Percentiles rank a stretch among this genome's conserved stretches.
Evolutionary conservation across 768 basidiomycete genomes (phyloP).

Genomic region (Boletus tomentosulus): DNA sequence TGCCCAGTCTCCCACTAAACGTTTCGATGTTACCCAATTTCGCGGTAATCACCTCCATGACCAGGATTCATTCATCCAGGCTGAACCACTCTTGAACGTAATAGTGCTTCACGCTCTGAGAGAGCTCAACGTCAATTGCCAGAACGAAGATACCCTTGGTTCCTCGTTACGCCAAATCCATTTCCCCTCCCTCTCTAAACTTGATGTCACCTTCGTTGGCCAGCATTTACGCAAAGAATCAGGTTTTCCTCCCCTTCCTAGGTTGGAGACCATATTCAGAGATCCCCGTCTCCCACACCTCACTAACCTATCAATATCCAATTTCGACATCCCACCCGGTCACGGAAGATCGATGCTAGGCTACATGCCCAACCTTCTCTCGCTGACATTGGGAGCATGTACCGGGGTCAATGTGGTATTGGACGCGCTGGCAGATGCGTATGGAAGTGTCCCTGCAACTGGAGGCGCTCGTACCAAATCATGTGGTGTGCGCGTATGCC

Average conservation of each 20-base stretch:
- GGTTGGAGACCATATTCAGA: constrained; percentile 50
- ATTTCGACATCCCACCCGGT: constrained; percentile 40
- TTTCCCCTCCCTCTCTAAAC: constrained; percentile 42
- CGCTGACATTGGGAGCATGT: constrained; percentile 46
- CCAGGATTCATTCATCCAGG: constrained; percentile 28
- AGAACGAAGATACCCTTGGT: constrained; percentile 36
- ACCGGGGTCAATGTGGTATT: constrained; percentile 39
- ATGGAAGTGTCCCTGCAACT: constrained; percentile 19
- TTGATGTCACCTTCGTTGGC: constrained; percentile 42
- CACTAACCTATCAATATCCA: constrained; percentile 48
- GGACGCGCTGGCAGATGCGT: constrained; percentile 37
- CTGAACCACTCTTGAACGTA: constrained; percentile 25
- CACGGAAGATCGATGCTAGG: constrained; percentile 42
- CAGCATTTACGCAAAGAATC: constrained; percentile 20
- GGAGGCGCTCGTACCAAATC: constrained; percentile 12
- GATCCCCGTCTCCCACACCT: constrained; percentile 52
- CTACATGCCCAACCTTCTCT: constrained; percentile 48
- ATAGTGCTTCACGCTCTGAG: constrained; percentile 32
- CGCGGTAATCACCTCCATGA: constrained; percentile 29
- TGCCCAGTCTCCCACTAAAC: constrained; percentile 31
- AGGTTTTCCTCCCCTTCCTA: constrained; percentile 36
- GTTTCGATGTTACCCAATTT: constrained; percentile 23
- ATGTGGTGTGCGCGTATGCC: constrained; percentile 45
- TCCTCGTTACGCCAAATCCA: constrained; percentile 40
- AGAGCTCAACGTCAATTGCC: constrained; percentile 42